phyloP scores from a whole-genome alignment of 2,329 filamentous ascomycete genomes.

The Colletotrichum horii region DNA sequence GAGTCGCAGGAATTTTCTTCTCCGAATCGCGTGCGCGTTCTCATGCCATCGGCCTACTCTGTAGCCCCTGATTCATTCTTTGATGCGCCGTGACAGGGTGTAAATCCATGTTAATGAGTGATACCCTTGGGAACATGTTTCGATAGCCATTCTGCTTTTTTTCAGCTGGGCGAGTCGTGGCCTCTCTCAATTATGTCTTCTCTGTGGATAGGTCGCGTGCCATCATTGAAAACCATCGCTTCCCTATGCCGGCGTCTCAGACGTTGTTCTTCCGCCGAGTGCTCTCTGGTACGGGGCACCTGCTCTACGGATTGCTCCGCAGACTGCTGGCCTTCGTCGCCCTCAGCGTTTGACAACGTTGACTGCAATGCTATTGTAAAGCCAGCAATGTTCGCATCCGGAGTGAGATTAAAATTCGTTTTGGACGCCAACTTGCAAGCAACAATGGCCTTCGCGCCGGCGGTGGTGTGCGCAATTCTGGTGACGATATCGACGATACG shows the following conservation, averaged over 20 bases:
- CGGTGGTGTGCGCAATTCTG: slow-evolving; percentile 51
- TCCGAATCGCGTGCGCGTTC: background rate
- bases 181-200: slow-evolving; percentile 80
- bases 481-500: slow-evolving; percentile 58
- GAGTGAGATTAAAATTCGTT: slow-evolving; percentile 17
- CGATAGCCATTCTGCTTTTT: background rate
- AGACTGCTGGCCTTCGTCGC: slow-evolving; percentile 25
- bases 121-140: background rate
- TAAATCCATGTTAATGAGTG: background rate
- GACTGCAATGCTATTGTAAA: slow-evolving; percentile 41
- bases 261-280: slow-evolving; percentile 71
- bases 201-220: slow-evolving; percentile 74
- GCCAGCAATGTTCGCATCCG: slow-evolving; percentile 15
- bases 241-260: slow-evolving; percentile 79
- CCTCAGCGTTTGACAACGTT: slow-evolving; percentile 34
- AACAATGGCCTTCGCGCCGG: slow-evolving; percentile 57
- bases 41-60: background rate
- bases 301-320: slow-evolving; percentile 34
- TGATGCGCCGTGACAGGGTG: background rate
- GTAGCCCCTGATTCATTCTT: background rate
- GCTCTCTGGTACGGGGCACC: slow-evolving; percentile 48
- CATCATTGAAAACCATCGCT: slow-evolving; percentile 90
- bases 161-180: slow-evolving; percentile 43
- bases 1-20: background rate
- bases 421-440: slow-evolving; percentile 53